These are phyloP conservation scores for Tephrocybe sp. DNA, from an alignment of 768 basidiomycete genomes.

Conservation along the genomic window DNA sequence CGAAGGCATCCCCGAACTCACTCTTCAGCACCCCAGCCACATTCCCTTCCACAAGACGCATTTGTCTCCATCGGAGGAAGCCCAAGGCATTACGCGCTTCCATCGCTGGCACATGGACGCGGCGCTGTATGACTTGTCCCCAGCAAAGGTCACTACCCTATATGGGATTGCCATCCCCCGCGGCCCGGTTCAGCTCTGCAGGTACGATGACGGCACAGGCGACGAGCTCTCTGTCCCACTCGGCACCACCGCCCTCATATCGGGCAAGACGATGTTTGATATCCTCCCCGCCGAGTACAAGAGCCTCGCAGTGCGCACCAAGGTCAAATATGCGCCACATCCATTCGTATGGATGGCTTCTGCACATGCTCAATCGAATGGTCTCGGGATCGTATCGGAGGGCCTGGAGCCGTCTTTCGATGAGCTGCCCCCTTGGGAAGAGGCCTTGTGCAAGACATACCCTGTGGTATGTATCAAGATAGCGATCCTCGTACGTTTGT, in stretches of 20 bases:
- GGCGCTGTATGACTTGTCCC: conserved; percentile 71
- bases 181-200: conserved; percentile 61
- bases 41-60: conserved; percentile 82
- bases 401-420: conserved; percentile 63
- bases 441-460: conserved; percentile 68
- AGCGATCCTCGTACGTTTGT: conserved; percentile 20
- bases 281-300: conserved; percentile 70
- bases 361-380: conserved; percentile 71
- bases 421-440: conserved; percentile 85
- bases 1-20: conserved; percentile 75
- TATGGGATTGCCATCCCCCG: conserved; percentile 74
- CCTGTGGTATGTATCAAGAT: conserved; percentile 57
- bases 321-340: conserved; percentile 79
- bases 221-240: conserved; percentile 82
- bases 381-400: conserved; percentile 80
- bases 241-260: conserved; percentile 83
- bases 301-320: conserved; percentile 76
- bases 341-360: conserved; percentile 92
- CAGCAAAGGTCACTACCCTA: conserved; percentile 82
- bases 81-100: conserved; percentile 76
- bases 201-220: conserved; percentile 87
- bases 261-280: conserved; percentile 83
- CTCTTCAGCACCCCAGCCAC: conserved; percentile 84
- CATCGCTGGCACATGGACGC: conserved; percentile 95
- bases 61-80: conserved; percentile 73